phyloP scores from a whole-genome alignment of 192 early-diverging fungal species.

The Coemansia sp. region DNA sequence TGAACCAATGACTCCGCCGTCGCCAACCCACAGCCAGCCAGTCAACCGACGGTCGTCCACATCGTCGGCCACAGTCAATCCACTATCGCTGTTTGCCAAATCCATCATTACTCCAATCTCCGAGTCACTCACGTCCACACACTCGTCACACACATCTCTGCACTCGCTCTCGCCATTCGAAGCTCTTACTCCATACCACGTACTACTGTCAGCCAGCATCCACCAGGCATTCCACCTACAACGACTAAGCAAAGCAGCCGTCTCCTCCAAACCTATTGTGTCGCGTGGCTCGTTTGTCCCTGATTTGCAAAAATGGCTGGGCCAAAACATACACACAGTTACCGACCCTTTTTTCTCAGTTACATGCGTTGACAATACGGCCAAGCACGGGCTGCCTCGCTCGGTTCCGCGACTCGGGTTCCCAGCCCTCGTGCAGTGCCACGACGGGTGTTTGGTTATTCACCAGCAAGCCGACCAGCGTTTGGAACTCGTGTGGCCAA shows the following conservation, averaged over 20 bases:
- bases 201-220: conserved; percentile 14
- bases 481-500: conserved; percentile 38
- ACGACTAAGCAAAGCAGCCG: conserved; percentile 3
- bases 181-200: conserved; percentile 11
- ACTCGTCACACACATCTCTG: conserved; percentile 19
- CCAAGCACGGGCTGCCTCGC: conserved; percentile 32
- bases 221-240: conserved; percentile 31
- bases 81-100: not conserved
- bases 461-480: not conserved
- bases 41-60: conserved; percentile 1
- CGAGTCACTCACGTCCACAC: not conserved
- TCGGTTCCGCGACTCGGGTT: conserved; percentile 21
- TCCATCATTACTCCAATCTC: not conserved
- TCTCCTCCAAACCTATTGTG: not conserved
- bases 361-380: conserved; percentile 31
- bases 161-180: conserved; percentile 30
- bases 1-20: not conserved
- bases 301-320: conserved; percentile 23
- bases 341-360: not conserved
- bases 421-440: conserved; percentile 17
- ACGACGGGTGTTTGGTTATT: conserved; percentile 29
- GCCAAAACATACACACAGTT: not conserved
- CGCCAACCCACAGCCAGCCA: not conserved
- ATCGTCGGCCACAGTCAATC: conserved; percentile 5
- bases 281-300: conserved; percentile 7